Conservation (phyloP, 176 grass and related monocot species). For the Lolium rigidum region DNA sequence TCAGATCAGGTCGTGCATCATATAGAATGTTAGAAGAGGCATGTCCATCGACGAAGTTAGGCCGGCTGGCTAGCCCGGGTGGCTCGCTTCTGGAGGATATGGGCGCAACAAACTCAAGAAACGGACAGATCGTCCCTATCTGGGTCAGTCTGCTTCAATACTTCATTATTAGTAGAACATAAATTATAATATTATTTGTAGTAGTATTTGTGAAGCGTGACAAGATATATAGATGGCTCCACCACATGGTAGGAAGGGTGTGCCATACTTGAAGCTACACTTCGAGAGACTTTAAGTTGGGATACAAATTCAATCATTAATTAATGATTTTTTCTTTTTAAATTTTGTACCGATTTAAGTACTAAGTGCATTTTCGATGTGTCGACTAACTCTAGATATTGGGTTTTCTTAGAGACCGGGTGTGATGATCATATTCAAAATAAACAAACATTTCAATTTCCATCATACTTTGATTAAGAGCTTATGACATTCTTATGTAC, state of each 20-base stretch:
- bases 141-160: neutral
- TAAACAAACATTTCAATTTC: too few relatives aligned
- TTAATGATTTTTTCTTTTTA: neutral
- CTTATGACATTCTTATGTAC: too few relatives aligned
- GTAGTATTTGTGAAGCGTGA: slow-evolving; percentile 37
- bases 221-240: neutral
- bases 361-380: neutral
- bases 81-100: slow-evolving; percentile 22
- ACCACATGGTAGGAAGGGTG: slow-evolving; percentile 32
- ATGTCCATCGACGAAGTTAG: neutral
- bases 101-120: neutral
- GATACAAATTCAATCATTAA: neutral
- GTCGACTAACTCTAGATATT: neutral
- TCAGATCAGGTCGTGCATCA: neutral
- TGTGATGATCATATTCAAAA: too few relatives aligned
- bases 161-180: neutral
- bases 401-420: too few relatives aligned
- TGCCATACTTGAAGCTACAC: slow-evolving; percentile 31
- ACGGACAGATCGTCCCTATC: slow-evolving; percentile 8
- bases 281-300: neutral
- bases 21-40: neutral
- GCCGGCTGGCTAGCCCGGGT: neutral
- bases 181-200: neutral
- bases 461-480: too few relatives aligned
- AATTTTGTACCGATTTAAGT: neutral